Percentiles rank a stretch among this genome's conserved stretches.
phyloP scores from a whole-genome alignment of 2,329 filamentous ascomycete genomes.

The Talaromyces sp. region DNA sequence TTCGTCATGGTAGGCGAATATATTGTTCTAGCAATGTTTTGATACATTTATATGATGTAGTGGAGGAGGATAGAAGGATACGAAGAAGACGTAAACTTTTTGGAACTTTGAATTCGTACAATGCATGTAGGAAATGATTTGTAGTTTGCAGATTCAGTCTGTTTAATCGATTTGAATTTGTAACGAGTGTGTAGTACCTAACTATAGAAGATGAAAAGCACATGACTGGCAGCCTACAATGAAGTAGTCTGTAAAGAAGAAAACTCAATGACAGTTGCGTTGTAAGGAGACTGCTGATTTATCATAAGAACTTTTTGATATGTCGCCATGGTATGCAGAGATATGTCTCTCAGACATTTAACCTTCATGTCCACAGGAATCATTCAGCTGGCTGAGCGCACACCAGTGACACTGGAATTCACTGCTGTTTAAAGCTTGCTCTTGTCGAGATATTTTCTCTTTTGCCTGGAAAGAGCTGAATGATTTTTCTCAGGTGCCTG shows the following conservation, averaged over 20 bases:
- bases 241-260: neutral
- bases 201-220: slow-evolving; percentile 9
- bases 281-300: neutral
- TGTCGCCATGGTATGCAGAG: neutral
- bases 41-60: slow-evolving; percentile 1
- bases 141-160: too few species aligned
- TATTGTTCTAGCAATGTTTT: neutral
- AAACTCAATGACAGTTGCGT: slow-evolving; percentile 4
- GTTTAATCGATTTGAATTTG: neutral
- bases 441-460: neutral
- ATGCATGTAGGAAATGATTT: too few species aligned
- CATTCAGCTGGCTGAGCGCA: neutral
- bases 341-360: neutral
- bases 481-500: neutral
- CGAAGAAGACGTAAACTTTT: neutral
- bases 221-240: slow-evolving; percentile 7
- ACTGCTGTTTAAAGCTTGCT: neutral
- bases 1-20: neutral
- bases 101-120: slow-evolving; percentile 2
- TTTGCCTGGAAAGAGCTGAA: neutral
- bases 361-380: neutral
- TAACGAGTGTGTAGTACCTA: slow-evolving; percentile 13
- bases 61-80: neutral
- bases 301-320: slow-evolving; percentile 9
- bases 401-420: neutral